Percentiles rank a stretch among this genome's conserved stretches.
These are phyloP conservation scores for Cytauxzoon felis DNA, from an alignment of 169 alveolate genomes.

Conservation along the genomic window DNA sequence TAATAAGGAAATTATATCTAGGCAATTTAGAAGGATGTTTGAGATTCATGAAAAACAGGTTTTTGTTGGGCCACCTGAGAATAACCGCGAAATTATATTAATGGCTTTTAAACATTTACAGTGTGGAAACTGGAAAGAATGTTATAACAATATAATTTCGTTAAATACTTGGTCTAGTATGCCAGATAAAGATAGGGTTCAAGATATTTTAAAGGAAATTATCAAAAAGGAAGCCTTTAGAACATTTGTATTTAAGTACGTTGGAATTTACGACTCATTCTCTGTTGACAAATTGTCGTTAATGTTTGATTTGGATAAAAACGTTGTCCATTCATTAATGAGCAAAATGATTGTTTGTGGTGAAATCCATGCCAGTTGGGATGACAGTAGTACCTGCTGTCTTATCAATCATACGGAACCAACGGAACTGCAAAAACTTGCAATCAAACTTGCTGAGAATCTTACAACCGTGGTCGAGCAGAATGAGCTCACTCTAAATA, in stretches of 20 bases:
- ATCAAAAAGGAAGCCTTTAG: conserved; percentile 91
- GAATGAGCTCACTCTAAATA: conserved; percentile 79
- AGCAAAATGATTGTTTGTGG: conserved; percentile 87
- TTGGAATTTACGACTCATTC: conserved; percentile 79
- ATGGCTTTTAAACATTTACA: conserved; percentile 88
- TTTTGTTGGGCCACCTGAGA: conserved; percentile 95
- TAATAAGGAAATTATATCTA: conserved; percentile 68
- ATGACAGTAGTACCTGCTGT: conserved; percentile 82
- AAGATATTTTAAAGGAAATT: conserved; percentile 76
- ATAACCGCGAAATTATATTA: conserved; percentile 87
- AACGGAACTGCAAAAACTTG: conserved; percentile 82
- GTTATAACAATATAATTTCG: conserved; percentile 78
- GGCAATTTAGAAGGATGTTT: conserved; percentile 88
- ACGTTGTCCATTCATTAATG: conserved; percentile 79
- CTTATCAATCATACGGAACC: conserved; percentile 85
- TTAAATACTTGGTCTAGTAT: conserved; percentile 82
- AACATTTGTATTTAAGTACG: conserved; percentile 86
- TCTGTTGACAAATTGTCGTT: conserved; percentile 79
- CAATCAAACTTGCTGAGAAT: conserved; percentile 78
- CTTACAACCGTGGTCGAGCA: conserved; percentile 81
- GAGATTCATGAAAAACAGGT: conserved; percentile 89
- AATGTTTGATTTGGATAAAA: conserved; percentile 79
- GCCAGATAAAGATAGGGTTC: conserved; percentile 80
- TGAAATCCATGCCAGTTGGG: conserved; percentile 88
- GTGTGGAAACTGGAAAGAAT: conserved; percentile 90